Conservation (phyloP, 2,329 filamentous ascomycete species). For the Penicillium freii region DNA sequence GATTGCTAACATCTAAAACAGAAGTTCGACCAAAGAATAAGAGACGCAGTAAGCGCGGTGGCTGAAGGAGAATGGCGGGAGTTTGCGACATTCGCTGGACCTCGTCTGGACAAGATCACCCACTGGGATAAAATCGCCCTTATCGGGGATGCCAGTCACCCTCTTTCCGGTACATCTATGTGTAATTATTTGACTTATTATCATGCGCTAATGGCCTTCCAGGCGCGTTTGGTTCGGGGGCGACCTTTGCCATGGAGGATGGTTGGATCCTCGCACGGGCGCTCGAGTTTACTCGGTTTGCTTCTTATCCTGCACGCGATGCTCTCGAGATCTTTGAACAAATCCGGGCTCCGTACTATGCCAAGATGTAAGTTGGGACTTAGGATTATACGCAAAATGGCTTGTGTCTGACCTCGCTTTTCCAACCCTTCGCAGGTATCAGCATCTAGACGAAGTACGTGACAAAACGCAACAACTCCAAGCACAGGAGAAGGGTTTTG, state of each 20-base stretch:
- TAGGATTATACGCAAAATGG: background rate
- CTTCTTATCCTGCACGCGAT: constrained; percentile 20
- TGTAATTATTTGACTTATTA: background rate
- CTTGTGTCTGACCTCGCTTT: background rate
- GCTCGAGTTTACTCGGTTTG: constrained; percentile 23
- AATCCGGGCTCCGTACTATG: constrained; percentile 44
- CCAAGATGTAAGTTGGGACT: constrained; percentile 33
- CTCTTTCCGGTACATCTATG: constrained; percentile 44
- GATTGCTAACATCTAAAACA: constrained; percentile 15
- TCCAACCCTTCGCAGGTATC: constrained; percentile 8
- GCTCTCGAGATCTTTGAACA: constrained; percentile 41
- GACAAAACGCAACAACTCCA: constrained; percentile 18
- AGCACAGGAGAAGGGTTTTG: constrained; percentile 24
- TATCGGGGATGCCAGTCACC: constrained; percentile 57
- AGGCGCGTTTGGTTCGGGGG: constrained; percentile 47
- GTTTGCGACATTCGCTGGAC: constrained; percentile 51
- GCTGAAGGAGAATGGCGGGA: constrained; percentile 46
- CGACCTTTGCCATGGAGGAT: constrained; percentile 49
- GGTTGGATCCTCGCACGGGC: constrained; percentile 46
- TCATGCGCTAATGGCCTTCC: background rate
- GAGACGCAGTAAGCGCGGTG: constrained; percentile 41
- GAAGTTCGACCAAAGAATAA: constrained; percentile 45
- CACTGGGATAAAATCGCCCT: constrained; percentile 50
- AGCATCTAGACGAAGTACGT: constrained; percentile 14
- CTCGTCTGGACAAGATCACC: constrained; percentile 42